These are phyloP conservation scores for Limnomonas spitsbergensis DNA, from an alignment of 139 green algal genomes.

Conservation along the genomic window DNA sequence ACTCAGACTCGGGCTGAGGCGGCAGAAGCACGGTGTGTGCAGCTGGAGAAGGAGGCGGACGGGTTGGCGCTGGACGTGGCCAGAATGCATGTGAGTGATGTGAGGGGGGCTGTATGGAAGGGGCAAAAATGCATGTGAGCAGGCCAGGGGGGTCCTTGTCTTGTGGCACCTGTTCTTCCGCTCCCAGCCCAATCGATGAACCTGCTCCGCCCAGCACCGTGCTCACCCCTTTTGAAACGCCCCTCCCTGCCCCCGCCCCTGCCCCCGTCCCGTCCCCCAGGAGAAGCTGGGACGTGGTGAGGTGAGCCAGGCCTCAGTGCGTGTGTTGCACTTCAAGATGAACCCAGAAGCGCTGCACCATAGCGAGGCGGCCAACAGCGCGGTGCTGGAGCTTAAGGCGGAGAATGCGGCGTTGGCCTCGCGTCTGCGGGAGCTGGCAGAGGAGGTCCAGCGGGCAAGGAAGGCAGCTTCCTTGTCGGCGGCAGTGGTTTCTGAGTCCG, in stretches of 20 bases:
- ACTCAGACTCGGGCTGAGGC: neutral
- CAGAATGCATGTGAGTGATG: neutral
- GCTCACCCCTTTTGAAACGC: too few species aligned
- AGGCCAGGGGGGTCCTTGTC: too few species aligned
- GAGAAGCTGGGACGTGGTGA: constrained; percentile 66
- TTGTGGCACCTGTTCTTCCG: too few species aligned
- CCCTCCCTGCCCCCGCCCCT: neutral
- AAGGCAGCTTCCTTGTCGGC: too few species aligned
- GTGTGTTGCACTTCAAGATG: constrained; percentile 69
- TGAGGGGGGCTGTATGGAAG: too few species aligned
- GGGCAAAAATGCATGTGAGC: too few species aligned
- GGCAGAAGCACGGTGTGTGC: neutral
- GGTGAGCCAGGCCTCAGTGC: constrained; percentile 46
- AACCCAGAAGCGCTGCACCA: constrained; percentile 22
- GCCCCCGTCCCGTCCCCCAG: constrained; percentile 20
- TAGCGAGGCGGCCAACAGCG: constrained; percentile 12
- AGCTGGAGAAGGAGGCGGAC: constrained; percentile 19
- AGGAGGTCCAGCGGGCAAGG: neutral
- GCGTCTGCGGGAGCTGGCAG: constrained; percentile 4
- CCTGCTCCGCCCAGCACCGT: too few species aligned
- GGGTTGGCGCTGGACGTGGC: neutral
- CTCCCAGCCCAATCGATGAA: too few species aligned
- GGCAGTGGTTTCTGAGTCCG: too few species aligned
- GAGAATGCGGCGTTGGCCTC: constrained; percentile 32
- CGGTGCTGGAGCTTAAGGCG: constrained; percentile 29